Evolutionary conservation across 306 rosid species (phyloP).

Genomic region (Carpinus viminea): DNA sequence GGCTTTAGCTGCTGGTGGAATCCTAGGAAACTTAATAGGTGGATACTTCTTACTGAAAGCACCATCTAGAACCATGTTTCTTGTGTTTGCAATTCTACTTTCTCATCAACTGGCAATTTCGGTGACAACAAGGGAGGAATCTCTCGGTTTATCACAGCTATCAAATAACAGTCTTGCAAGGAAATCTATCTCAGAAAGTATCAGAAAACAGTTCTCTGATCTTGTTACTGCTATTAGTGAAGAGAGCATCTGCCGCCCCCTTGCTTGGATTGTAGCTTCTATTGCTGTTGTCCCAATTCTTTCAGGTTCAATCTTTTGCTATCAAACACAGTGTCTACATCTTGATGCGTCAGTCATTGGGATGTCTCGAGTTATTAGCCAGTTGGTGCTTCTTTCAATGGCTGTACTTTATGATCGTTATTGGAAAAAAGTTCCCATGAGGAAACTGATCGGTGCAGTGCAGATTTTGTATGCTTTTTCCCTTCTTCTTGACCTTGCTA

Average conservation of each 20-base stretch:
- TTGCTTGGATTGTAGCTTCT: slow-evolving; percentile 75
- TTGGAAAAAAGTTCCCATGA: slow-evolving; percentile 61
- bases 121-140: slow-evolving; percentile 59
- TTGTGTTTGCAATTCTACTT: slow-evolving; percentile 51
- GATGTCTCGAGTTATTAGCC: slow-evolving; percentile 71
- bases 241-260: slow-evolving; percentile 49
- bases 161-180: slow-evolving; percentile 29
- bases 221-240: slow-evolving; percentile 52
- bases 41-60: slow-evolving; percentile 62
- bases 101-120: slow-evolving; percentile 62
- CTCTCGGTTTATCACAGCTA: slow-evolving; percentile 55
- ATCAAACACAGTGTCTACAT: slow-evolving; percentile 73
- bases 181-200: slow-evolving; percentile 46
- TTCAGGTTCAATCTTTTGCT: slow-evolving; percentile 80
- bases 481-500: slow-evolving; percentile 73
- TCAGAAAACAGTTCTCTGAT: slow-evolving; percentile 52
- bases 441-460: slow-evolving; percentile 55
- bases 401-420: slow-evolving; percentile 57
- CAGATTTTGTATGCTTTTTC: slow-evolving; percentile 69
- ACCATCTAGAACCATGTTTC: slow-evolving; percentile 66
- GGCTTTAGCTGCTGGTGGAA: slow-evolving; percentile 88
- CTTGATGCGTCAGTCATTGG: slow-evolving; percentile 78
- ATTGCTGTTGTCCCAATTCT: slow-evolving; percentile 76
- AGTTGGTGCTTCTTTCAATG: slow-evolving; percentile 72
- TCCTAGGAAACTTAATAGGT: slow-evolving; percentile 80